Conservation (phyloP, 2,329 filamentous ascomycete genomes). For the Fusarium sp. region DNA sequence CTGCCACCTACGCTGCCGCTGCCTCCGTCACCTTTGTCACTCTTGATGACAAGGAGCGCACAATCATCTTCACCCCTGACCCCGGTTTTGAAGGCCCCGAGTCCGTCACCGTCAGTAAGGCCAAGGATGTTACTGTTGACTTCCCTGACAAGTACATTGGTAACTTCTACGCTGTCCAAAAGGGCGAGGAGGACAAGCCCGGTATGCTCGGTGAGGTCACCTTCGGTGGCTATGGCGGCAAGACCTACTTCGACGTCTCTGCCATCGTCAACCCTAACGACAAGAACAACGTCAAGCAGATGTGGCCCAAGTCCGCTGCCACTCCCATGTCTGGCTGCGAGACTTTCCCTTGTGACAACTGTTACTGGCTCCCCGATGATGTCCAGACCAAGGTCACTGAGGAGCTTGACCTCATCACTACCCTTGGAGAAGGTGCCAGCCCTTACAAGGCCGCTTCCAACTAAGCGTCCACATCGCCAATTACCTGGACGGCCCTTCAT, state of each 20-base stretch:
- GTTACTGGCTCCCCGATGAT: conserved; percentile 67
- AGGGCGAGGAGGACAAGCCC: conserved; percentile 57
- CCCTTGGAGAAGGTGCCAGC: conserved; percentile 59
- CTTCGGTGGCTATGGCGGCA: conserved; percentile 62
- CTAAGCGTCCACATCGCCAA: conserved; percentile 27
- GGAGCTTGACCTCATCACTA: conserved; percentile 65
- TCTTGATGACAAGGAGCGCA: conserved; percentile 65
- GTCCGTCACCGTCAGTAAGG: conserved; percentile 57
- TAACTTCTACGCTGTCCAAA: conserved; percentile 64
- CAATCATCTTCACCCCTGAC: conserved; percentile 65
- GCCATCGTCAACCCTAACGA: conserved; percentile 68
- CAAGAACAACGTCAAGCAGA: conserved; percentile 65
- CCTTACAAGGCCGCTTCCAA: conserved; percentile 17
- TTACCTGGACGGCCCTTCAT: conserved; percentile 30
- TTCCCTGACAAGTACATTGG: conserved; percentile 62
- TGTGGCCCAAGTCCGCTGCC: conserved; percentile 60
- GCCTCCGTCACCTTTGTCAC: conserved; percentile 70
- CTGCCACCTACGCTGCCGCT: conserved; percentile 59
- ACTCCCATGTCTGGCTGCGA: conserved; percentile 64
- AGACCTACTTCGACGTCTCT: conserved; percentile 70
- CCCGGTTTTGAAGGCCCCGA: conserved; percentile 54
- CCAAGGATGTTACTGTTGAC: conserved; percentile 56
- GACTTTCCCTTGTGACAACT: conserved; percentile 65
- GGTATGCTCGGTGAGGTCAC: conserved; percentile 68
- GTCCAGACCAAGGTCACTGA: conserved; percentile 67